phyloP scores from a whole-genome alignment of 2,329 filamentous ascomycete genomes.

The Epichloe baconii region DNA sequence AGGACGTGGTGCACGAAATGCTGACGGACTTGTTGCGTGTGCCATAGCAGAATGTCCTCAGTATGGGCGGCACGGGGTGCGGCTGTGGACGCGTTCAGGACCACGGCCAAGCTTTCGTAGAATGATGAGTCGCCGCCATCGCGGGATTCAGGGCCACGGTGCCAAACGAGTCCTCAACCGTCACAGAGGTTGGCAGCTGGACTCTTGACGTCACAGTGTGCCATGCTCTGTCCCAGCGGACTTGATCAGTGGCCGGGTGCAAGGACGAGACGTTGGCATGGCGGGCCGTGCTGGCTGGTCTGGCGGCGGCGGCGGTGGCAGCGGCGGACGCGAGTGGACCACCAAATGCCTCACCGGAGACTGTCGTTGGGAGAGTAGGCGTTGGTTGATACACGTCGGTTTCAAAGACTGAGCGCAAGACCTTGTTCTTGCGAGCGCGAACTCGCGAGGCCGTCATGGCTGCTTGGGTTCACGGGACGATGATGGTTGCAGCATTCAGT shows the following conservation, averaged over 20 bases:
- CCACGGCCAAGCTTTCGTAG: constrained; percentile 36
- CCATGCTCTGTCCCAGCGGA: constrained; percentile 49
- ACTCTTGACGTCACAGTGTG: constrained; percentile 46
- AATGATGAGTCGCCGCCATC: constrained; percentile 32
- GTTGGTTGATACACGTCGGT: constrained; percentile 37
- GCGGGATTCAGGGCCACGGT: constrained; percentile 29
- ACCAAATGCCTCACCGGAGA: constrained; percentile 34
- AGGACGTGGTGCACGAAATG: constrained; percentile 49
- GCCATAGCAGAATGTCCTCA: constrained; percentile 46
- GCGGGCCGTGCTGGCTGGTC: constrained; percentile 3
- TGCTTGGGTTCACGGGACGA: background rate
- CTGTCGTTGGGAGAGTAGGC: constrained; percentile 26
- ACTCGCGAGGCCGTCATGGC: constrained; percentile 30
- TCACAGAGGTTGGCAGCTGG: constrained; percentile 40
- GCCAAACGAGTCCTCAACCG: constrained; percentile 42
- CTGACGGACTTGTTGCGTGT: constrained; percentile 44
- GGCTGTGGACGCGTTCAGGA: constrained; percentile 33
- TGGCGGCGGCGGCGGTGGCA: constrained; percentile 9
- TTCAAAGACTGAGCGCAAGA: constrained; percentile 44
- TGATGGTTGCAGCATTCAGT: background rate
- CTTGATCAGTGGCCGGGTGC: constrained; percentile 32
- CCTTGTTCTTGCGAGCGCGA: constrained; percentile 32
- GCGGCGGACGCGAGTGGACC: constrained; percentile 18
- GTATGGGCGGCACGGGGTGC: constrained; percentile 38
- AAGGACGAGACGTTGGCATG: constrained; percentile 8